Percentiles rank a stretch among this genome's conserved stretches.
These are phyloP conservation scores for Mikania micrantha DNA, from an alignment of 129 eudicot species.

Conservation along the genomic window DNA sequence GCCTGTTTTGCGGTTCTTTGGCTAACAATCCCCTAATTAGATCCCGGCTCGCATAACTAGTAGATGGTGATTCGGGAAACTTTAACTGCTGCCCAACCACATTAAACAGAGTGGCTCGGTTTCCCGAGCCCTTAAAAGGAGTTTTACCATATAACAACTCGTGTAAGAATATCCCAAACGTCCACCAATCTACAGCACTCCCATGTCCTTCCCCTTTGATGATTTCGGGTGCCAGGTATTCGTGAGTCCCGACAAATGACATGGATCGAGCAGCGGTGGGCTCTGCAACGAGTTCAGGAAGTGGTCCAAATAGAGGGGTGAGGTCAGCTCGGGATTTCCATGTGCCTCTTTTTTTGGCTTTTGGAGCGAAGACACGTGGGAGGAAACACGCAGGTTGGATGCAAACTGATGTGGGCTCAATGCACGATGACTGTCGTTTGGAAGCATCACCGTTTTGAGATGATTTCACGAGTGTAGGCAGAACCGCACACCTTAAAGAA, in stretches of 20 bases:
- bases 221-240: conserved; percentile 69
- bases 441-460: conserved; percentile 37
- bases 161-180: conserved; percentile 68
- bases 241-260: conserved; percentile 88
- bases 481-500: conserved; percentile 67
- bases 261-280: conserved; percentile 80
- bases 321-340: conserved; percentile 36
- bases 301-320: conserved; percentile 22
- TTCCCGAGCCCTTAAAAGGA: conserved; percentile 72
- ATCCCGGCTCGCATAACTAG: conserved; percentile 64
- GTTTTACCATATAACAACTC: conserved; percentile 69
- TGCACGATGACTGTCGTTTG: conserved; percentile 52
- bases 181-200: conserved; percentile 89
- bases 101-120: conserved; percentile 71
- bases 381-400: conserved; percentile 75
- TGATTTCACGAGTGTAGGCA: conserved; percentile 65
- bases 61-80: conserved; percentile 59
- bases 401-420: conserved; percentile 52
- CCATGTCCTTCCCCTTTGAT: conserved; percentile 84
- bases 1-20: conserved; percentile 64
- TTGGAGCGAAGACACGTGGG: conserved; percentile 48
- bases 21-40: conserved; percentile 53
- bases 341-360: conserved; percentile 40
- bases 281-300: conserved; percentile 74
- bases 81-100: conserved; percentile 70